Evolutionary conservation across 495 filamentous ascomycete species (phyloP).

Genomic region (Talaromyces thailandensis): DNA sequence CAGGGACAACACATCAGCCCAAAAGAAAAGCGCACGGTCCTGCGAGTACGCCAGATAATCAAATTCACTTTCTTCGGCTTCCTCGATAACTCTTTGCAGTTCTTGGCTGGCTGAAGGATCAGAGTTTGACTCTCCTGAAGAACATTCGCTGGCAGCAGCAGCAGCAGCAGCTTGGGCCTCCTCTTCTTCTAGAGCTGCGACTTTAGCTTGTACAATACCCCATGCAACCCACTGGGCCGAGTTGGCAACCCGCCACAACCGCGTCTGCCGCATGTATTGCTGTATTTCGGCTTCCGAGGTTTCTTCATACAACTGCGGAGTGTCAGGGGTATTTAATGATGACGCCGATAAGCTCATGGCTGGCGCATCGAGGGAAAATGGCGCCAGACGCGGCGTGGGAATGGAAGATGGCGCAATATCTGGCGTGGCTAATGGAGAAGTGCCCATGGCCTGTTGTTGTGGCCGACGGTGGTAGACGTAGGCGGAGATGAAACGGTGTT

Average conservation of each 20-base stretch:
- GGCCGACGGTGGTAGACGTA: constrained; percentile 76
- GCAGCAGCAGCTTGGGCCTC: constrained; percentile 6
- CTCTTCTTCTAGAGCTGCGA: constrained; percentile 49
- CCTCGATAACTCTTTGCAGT: constrained; percentile 7
- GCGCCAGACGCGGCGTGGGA: constrained; percentile 19
- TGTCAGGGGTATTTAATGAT: constrained; percentile 20
- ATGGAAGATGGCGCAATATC: constrained; percentile 26
- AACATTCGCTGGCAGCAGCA: not conserved
- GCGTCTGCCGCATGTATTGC: constrained; percentile 63
- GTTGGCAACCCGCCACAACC: constrained; percentile 78
- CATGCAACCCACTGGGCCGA: constrained; percentile 90
- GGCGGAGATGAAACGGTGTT: constrained; percentile 71
- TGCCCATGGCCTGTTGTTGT: constrained; percentile 35
- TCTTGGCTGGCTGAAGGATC: not conserved
- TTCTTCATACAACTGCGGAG: constrained; percentile 42
- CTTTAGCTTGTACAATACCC: constrained; percentile 92
- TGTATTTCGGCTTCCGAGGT: constrained; percentile 53
- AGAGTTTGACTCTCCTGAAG: not conserved
- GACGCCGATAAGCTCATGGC: constrained; percentile 13
- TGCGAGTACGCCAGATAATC: constrained; percentile 90
- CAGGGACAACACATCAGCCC: constrained; percentile 73
- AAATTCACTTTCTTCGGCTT: constrained; percentile 54
- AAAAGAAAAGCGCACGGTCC: constrained; percentile 84
- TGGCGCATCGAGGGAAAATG: constrained; percentile 26
- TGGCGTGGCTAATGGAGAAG: constrained; percentile 46